phyloP scores from a whole-genome alignment of 345 rosid genomes.

The Microthlaspi erraticum region DNA sequence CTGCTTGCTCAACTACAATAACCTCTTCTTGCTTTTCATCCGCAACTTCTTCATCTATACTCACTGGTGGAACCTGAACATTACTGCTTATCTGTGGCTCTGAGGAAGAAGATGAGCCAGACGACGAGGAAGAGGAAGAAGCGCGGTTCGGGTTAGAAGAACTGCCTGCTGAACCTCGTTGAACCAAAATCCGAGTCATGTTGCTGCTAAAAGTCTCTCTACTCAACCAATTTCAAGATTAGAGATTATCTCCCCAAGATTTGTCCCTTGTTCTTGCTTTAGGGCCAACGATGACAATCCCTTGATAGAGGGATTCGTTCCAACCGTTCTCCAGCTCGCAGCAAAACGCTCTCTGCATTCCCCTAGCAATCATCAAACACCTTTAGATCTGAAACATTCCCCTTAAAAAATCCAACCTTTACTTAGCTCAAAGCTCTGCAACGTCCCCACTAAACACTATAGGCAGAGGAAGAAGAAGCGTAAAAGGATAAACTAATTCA shows the following conservation, averaged over 20 bases:
- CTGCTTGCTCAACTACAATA: slow-evolving; percentile 55
- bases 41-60: slow-evolving; percentile 68
- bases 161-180: slow-evolving; percentile 77
- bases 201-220: slow-evolving; percentile 25
- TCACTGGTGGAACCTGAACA: slow-evolving; percentile 48
- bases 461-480: not conserved
- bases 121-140: slow-evolving; percentile 48
- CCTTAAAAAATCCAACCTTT: not conserved
- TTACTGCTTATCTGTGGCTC: slow-evolving; percentile 55
- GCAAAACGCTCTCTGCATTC: slow-evolving; percentile 91
- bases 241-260: slow-evolving; percentile 55
- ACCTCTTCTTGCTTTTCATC: slow-evolving; percentile 65
- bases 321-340: slow-evolving; percentile 74
- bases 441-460: too few species aligned
- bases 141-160: slow-evolving; percentile 75
- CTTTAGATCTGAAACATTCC: slow-evolving; percentile 34
- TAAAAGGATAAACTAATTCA: not conserved
- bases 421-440: not conserved
- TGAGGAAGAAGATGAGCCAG: slow-evolving; percentile 66
- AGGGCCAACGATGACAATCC: slow-evolving; percentile 76
- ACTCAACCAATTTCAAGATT: slow-evolving; percentile 41
- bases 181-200: slow-evolving; percentile 97
- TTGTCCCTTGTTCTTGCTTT: slow-evolving; percentile 91
- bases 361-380: slow-evolving; percentile 97
- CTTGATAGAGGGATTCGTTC: slow-evolving; percentile 86